Evolutionary conservation across 768 basidiomycete genomes (phyloP).

Genomic region (Pleurotus platypus): DNA sequence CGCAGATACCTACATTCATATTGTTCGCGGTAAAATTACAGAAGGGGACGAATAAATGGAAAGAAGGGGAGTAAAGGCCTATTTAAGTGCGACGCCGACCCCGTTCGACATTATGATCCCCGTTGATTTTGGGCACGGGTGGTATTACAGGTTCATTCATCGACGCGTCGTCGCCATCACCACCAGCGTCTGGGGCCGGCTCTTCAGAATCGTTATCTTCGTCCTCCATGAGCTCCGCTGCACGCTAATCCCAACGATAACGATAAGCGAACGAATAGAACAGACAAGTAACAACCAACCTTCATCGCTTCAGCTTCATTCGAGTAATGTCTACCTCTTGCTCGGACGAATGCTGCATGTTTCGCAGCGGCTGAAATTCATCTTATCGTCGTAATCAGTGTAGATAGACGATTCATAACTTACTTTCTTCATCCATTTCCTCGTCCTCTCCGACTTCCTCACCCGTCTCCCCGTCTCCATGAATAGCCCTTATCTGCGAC

Average conservation of each 20-base stretch:
- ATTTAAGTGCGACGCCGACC: neutral
- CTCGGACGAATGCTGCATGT: constrained; percentile 77
- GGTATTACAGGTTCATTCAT: constrained; percentile 15
- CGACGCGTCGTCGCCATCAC: constrained; percentile 20
- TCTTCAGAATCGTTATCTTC: constrained; percentile 54
- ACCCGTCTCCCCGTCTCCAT: constrained; percentile 50
- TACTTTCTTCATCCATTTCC: constrained; percentile 89
- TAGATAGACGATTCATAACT: constrained; percentile 19
- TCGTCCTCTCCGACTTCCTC: constrained; percentile 74
- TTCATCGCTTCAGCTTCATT: constrained; percentile 94
- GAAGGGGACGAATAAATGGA: no score
- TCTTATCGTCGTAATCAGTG: neutral
- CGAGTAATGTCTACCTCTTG: constrained; percentile 82
- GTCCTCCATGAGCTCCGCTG: constrained; percentile 57
- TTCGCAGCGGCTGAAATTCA: constrained; percentile 64
- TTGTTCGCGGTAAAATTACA: no score
- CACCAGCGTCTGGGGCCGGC: constrained; percentile 19
- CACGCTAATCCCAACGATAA: constrained; percentile 39
- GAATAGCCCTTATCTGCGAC: constrained; percentile 45
- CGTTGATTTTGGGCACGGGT: constrained; percentile 9
- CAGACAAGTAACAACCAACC: constrained; percentile 35
- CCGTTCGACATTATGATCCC: neutral
- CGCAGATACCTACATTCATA: no score
- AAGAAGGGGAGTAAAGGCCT: neutral
- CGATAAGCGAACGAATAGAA: neutral